Percentiles rank a stretch among this genome's conserved stretches.
phyloP scores from a whole-genome alignment of 805 yeast species.

The Teunomyces funiuensis region DNA sequence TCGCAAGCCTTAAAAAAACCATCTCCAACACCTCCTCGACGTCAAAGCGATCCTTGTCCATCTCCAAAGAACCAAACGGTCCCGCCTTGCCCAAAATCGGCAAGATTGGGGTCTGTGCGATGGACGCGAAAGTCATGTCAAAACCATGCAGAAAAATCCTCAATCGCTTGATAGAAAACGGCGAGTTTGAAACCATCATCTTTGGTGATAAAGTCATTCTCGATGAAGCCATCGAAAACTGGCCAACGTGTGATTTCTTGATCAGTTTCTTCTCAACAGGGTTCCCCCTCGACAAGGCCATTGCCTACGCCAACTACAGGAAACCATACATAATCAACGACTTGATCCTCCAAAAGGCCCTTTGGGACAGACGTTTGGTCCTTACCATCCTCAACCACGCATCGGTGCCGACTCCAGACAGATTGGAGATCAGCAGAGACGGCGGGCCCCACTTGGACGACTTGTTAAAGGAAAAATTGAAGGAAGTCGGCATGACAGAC shows the following conservation, averaged over 20 bases:
- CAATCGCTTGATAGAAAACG: slow-evolving; percentile 83
- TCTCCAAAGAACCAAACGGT: slow-evolving; percentile 39
- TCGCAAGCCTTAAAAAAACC: slow-evolving; percentile 30
- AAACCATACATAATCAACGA: slow-evolving; percentile 91
- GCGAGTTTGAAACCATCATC: slow-evolving; percentile 94
- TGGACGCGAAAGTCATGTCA: slow-evolving; percentile 94
- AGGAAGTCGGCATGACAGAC: slow-evolving; percentile 38
- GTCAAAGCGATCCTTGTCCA: slow-evolving; percentile 30
- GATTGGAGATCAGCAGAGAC: slow-evolving; percentile 89
- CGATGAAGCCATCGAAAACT: slow-evolving; percentile 90
- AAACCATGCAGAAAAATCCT: slow-evolving; percentile 93
- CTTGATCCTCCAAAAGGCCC: slow-evolving; percentile 81
- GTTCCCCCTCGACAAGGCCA: slow-evolving; percentile 94
- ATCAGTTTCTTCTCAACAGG: slow-evolving; percentile 94
- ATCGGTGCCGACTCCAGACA: slow-evolving; percentile 84
- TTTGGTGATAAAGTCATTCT: slow-evolving; percentile 96
- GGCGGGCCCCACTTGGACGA: slow-evolving; percentile 88
- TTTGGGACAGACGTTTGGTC: slow-evolving; percentile 97
- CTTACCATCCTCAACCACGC: slow-evolving; percentile 74
- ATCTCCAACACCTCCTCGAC: slow-evolving; percentile 35
- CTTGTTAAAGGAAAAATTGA: slow-evolving; percentile 49
- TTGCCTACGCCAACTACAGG: slow-evolving; percentile 80
- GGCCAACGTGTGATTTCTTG: slow-evolving; percentile 98
- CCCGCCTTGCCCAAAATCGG: slow-evolving; percentile 73
- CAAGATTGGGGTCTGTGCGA: slow-evolving; percentile 96